Conservation (phyloP, 805 yeast species). For the Candida loeiensis region DNA sequence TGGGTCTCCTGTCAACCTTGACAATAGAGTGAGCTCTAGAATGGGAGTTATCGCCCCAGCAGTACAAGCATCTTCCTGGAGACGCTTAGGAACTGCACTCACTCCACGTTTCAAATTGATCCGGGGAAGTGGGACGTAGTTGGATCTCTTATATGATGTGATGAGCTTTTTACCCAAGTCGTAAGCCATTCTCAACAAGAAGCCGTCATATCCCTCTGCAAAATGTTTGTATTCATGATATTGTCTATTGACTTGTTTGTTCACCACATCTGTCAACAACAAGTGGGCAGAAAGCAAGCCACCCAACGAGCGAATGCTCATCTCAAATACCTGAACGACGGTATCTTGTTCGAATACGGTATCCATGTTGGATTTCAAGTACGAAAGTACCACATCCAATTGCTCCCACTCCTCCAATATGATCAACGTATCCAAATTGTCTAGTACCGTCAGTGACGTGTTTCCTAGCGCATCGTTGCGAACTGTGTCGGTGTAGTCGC, state of each 20-base stretch:
- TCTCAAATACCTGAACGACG: conserved; percentile 84
- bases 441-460: conserved; percentile 72
- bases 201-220: conserved; percentile 59
- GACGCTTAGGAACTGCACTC: conserved; percentile 36
- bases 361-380: conserved; percentile 35
- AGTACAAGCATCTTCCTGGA: conserved; percentile 69
- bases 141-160: conserved; percentile 62
- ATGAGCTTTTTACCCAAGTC: conserved; percentile 71
- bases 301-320: conserved; percentile 78
- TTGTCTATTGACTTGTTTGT: conserved; percentile 18
- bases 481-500: conserved; percentile 49
- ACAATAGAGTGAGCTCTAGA: conserved; percentile 73
- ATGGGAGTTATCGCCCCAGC: conserved; percentile 86
- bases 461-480: conserved; percentile 86
- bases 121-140: conserved; percentile 76
- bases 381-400: conserved; percentile 38
- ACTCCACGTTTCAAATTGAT: conserved; percentile 62
- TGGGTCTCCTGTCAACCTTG: conserved; percentile 70
- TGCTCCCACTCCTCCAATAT: conserved; percentile 61
- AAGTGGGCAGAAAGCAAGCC: conserved; percentile 78
- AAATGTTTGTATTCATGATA: conserved; percentile 28
- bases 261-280: conserved; percentile 28
- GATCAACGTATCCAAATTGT: conserved; percentile 74
- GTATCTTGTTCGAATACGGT: conserved; percentile 58
- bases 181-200: conserved; percentile 63